Evolutionary conservation across 768 basidiomycete species (phyloP), one percentile per base, ranked within the genome.

Genomic region (Lentinula lateritia): DNA sequence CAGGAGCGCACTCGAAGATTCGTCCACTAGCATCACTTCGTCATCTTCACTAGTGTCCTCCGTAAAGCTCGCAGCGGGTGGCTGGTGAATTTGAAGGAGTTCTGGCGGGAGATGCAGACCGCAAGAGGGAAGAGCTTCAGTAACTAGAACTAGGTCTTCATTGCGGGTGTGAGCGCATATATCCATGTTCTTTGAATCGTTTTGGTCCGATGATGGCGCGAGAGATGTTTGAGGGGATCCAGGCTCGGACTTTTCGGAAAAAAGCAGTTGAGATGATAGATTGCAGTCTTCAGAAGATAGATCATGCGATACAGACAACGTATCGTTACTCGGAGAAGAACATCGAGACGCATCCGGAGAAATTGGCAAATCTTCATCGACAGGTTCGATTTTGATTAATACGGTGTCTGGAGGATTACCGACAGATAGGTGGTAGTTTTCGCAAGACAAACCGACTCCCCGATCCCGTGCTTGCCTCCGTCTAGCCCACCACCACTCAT

Each of bases 401-500:
- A n/a, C 32, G 2, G 16, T 23, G 18, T 15, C 7, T 16, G 43
- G 43, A n/a, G 58, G 58, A 39, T 38, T 58, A 10, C 45, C 46
- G n/a, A 48, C 35, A n/a, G 58, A 45, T 16, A 48, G 7, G n/a
- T 58, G 32, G n/a, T 58, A 58, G 9, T 48, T 9, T 23, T 7
- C 34, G 45, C n/a, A 48, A 35, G 43, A 6, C 16, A 58, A 7
- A 36, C 6, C 6, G 28, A 35, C 16, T 12, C 45, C 58, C 10
- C 16, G 38, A 5, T 38, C 45, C 12, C 43, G 38, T 8, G 58
- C 58, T 7, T 28, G 35, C 16, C 50, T 39, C 38, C 60, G n/a
- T 45, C 23, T 53, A 16, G 36, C 8, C 50, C 50, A 61, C 15
- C 50, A 61, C 52, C 60, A 58, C 15, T 28, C n/a, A 23, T 61